These are phyloP conservation scores for Eremochloa ophiuroides DNA, from an alignment of 176 grass and related monocot species.

Conservation along the genomic window DNA sequence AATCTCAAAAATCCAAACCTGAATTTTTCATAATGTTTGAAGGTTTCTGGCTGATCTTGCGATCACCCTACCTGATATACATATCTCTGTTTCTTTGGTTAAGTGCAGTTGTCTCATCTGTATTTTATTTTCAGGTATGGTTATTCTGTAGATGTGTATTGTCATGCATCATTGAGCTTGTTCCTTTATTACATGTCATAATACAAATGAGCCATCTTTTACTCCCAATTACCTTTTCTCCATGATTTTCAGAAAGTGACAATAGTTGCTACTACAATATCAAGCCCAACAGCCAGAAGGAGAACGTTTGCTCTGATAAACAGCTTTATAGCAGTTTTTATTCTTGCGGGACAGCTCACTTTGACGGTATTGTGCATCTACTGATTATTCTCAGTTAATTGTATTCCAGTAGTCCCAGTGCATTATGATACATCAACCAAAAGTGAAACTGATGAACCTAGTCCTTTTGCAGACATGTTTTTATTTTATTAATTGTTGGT, in stretches of 20 bases:
- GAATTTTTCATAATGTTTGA: slow-evolving; percentile 73
- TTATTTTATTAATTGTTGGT: slow-evolving; percentile 6
- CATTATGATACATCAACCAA: not conserved
- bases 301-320: slow-evolving; percentile 93
- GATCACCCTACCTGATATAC: slow-evolving; percentile 67
- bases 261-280: slow-evolving; percentile 72
- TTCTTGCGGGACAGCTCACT: slow-evolving; percentile 92
- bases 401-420: not conserved
- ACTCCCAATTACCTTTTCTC: not conserved
- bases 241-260: slow-evolving; percentile 81
- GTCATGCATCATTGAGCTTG: not conserved
- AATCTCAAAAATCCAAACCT: slow-evolving; percentile 38
- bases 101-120: slow-evolving; percentile 76
- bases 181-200: not conserved
- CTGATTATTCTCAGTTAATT: not conserved
- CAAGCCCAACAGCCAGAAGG: slow-evolving; percentile 67
- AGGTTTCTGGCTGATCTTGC: slow-evolving; percentile 79
- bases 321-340: slow-evolving; percentile 94
- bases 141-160: slow-evolving; percentile 13
- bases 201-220: not conserved
- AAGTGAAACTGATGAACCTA: not conserved
- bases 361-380: slow-evolving; percentile 58
- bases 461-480: not conserved
- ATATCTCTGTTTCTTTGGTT: slow-evolving; percentile 82
- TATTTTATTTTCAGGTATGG: slow-evolving; percentile 90